Evolutionary conservation across 2,329 filamentous ascomycete species (phyloP).

Genomic region (Claviceps purpurea): DNA sequence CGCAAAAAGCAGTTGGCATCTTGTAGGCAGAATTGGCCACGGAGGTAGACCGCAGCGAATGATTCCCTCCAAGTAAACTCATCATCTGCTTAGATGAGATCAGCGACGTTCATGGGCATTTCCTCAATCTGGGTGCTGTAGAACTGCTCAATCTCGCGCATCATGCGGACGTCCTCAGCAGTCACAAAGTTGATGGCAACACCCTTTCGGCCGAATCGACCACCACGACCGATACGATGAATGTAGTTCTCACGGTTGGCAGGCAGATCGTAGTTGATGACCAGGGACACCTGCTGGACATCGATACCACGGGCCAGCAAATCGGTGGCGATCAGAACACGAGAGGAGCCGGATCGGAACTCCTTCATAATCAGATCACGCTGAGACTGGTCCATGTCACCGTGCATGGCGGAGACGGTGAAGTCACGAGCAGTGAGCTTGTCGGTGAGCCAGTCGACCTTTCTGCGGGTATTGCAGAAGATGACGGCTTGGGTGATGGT

Average conservation of each 20-base stretch:
- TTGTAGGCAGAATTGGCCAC: too few relatives aligned
- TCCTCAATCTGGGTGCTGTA: constrained; percentile 99
- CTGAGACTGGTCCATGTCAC: constrained; percentile 96
- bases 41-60: too few relatives aligned
- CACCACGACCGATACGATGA: constrained; percentile 97
- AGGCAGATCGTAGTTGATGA: constrained; percentile 99
- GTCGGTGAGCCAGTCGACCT: constrained; percentile 99
- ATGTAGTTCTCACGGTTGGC: constrained; percentile 99
- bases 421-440: constrained; percentile 98
- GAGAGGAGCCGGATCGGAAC: constrained; percentile 96
- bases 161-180: constrained; percentile 97
- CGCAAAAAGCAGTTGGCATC: too few relatives aligned
- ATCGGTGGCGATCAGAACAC: constrained; percentile 97
- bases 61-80: neutral
- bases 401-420: constrained; percentile 99
- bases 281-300: constrained; percentile 97
- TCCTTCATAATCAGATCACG: constrained; percentile 99
- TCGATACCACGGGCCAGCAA: constrained; percentile 98
- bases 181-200: constrained; percentile 99
- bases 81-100: constrained; percentile 49
- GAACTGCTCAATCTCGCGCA: constrained; percentile 99
- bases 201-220: constrained; percentile 99
- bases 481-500: constrained; percentile 99
- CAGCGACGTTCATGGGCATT: constrained; percentile 93
- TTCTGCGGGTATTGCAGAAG: constrained; percentile 99